Evolutionary conservation across 305 asterid genomes (phyloP), one percentile per base, ranked within the genome.

Genomic region (Solanum hybrid): DNA sequence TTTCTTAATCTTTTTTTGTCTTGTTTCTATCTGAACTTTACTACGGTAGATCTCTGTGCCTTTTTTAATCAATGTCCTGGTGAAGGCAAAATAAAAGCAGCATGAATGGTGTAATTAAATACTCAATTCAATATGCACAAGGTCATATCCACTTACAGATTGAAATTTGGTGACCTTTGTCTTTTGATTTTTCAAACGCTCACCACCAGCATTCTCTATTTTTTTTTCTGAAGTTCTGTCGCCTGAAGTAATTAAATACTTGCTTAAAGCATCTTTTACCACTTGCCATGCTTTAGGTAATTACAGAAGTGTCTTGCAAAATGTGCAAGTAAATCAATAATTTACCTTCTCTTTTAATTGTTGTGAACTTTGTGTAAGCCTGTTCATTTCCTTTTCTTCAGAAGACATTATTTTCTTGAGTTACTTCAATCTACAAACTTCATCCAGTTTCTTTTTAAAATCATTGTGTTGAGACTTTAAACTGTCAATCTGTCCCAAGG

Each of bases 191-290:
- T 92, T 94, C 94, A 97, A 87, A 77, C 88, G 94, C 88, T 94
- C 99, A 45, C 99, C 98, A 64, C 99, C 99, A 73, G 98, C 99
- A 93, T 95, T 95, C 92, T 97, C 99, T 29, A 97, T 95, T 92
- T 94, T 37, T 94, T 37, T 51, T 90, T 94, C 94, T 97, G 99
- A 90, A 97, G 98, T 92, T 94, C 95, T 88, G 88, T 77, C 60
- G 96, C 98, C 99, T 97, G 77, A 56, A 89, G 89, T 42, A 86
- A 85, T 56, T 29, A 79, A 77, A 77, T 11, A 10, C 45, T 77
- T 17, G 40, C 2, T 76, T 77, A 35, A 10, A 78, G 9, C 10
- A 35, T 5, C 56, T 35, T 78, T 35, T 78, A 3, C 85, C 17
- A 35, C 17, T 35, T 19, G 51, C 29, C 15, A 19, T 78, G 29